Conservation (phyloP, 1,284 basidiomycete genomes). For the Puccinia coronata region DNA sequence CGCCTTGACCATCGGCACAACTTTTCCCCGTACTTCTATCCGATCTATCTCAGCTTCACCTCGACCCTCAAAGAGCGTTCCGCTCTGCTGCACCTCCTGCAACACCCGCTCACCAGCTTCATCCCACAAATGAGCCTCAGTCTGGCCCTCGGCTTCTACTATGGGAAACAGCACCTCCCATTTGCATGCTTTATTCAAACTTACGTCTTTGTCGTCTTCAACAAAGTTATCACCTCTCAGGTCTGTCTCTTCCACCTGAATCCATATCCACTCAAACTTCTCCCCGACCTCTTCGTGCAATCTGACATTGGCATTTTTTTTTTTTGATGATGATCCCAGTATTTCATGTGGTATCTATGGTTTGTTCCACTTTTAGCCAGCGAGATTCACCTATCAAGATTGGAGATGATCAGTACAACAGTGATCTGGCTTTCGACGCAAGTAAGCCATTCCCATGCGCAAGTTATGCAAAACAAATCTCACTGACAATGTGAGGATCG, state of each 20-base stretch:
- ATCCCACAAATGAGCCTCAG: conserved; percentile 72
- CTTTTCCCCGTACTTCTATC: conserved; percentile 95
- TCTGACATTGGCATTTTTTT: not conserved
- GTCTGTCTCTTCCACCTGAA: conserved; percentile 61
- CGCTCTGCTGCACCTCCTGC: conserved; percentile 52
- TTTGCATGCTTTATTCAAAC: conserved; percentile 93
- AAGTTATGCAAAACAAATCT: not conserved
- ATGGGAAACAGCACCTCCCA: conserved; percentile 66
- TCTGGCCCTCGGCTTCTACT: conserved; percentile 69
- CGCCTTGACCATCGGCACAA: conserved; percentile 96
- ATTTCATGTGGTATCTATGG: conserved; percentile 96
- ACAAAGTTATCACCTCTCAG: conserved; percentile 97
- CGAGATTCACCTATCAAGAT: conserved; percentile 65
- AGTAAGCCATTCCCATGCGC: conserved; percentile 55
- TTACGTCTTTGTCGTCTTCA: conserved; percentile 84
- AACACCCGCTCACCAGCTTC: conserved; percentile 56
- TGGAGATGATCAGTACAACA: conserved; percentile 61
- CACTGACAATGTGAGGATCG: not conserved
- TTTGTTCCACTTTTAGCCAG: conserved; percentile 77
- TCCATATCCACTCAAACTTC: not conserved
- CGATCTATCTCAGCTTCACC: conserved; percentile 71
- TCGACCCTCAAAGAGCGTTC: not conserved
- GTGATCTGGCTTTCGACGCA: conserved; percentile 74
- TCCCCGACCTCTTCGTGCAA: not conserved
- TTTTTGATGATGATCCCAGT: conserved; percentile 64